Evolutionary conservation across 73 alveolate species (phyloP), one percentile per base, ranked within the genome.

Genomic region (Tetrahymena borealis): DNA sequence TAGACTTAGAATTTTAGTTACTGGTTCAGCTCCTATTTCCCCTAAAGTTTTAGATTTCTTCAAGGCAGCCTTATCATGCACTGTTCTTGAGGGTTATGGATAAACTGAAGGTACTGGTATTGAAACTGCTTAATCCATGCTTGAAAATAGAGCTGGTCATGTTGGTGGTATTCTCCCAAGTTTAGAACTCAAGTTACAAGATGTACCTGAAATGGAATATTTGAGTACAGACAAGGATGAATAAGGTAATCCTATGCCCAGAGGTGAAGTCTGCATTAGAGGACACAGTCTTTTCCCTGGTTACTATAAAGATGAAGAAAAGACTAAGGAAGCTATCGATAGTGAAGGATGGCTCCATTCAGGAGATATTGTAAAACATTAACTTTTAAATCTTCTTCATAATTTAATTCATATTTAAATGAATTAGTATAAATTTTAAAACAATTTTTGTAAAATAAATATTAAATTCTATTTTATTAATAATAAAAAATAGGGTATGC

Each of bases 21-120:
- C 99, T 7, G 99, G 99, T 3, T 94, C 99, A 2, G 99, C 99
- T 24, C 99, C 99, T 8, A 97, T 98, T 15, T 91, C 98, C 20
- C 94, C 94, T 35, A 97, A 98, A 33, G 97, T 98, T 39, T 92
- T 96, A 39, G 97, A 95, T 79, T 98, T 97, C 94, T 78, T 98
- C 38, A 95, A 96, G 90, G 90, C 96, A 11, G 96, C 97, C 16
- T 95, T 96, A 39, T 94, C 98, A 94, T 93, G 96, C 85, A 97
- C 97, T 12, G 91, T 97, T 3, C 39, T 91, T 16, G 98, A 98
- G 91, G 99, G 99, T 28, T 98, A 97, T 92, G 99, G 99, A 0
- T 97, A 97, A 95, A 98, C 99, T 36, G 99, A 98, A 94, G 90
- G 96, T 31, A 95, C 98, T 38, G 99, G 97, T 20, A 97, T 97